Evolutionary conservation across 306 rosid genomes (phyloP).

Genomic region (Gleditsia sinensis): DNA sequence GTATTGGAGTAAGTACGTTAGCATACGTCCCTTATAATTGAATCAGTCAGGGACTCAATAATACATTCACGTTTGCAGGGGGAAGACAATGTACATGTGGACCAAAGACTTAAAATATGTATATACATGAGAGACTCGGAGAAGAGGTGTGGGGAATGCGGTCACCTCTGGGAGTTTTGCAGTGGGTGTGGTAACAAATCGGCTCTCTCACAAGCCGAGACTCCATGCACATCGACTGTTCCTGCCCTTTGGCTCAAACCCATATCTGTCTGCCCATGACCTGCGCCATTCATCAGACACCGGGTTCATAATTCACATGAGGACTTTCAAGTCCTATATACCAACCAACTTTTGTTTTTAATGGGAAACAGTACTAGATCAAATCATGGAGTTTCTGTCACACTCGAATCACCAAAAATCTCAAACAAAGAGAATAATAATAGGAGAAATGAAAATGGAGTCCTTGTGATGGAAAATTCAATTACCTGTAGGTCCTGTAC

Average conservation of each 20-base stretch:
- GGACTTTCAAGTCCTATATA: not conserved
- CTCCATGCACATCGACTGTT: constrained; percentile 39
- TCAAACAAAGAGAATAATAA: constrained; percentile 57
- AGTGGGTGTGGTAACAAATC: constrained; percentile 23
- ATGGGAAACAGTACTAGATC: constrained; percentile 34
- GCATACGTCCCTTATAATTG: not conserved
- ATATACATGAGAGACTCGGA: not conserved
- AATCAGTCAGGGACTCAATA: not conserved
- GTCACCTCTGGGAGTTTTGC: constrained; percentile 42
- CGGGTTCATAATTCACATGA: constrained; percentile 46
- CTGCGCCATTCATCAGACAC: constrained; percentile 58
- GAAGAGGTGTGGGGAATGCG: not conserved
- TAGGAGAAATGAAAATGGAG: constrained; percentile 37
- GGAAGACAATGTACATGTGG: not conserved
- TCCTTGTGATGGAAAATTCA: constrained; percentile 37
- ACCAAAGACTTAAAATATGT: not conserved
- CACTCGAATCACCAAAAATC: constrained; percentile 43
- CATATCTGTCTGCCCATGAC: constrained; percentile 49
- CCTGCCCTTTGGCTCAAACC: constrained; percentile 48
- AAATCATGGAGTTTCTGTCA: constrained; percentile 50
- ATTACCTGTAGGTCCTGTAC: constrained; percentile 75
- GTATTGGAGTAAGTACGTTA: constrained; percentile 30
- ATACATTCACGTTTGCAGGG: not conserved
- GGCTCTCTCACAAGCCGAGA: constrained; percentile 32
- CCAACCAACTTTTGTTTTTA: constrained; percentile 30